phyloP scores from a whole-genome alignment of 768 basidiomycete species.

The Chalciporus pseudorubinellus region DNA sequence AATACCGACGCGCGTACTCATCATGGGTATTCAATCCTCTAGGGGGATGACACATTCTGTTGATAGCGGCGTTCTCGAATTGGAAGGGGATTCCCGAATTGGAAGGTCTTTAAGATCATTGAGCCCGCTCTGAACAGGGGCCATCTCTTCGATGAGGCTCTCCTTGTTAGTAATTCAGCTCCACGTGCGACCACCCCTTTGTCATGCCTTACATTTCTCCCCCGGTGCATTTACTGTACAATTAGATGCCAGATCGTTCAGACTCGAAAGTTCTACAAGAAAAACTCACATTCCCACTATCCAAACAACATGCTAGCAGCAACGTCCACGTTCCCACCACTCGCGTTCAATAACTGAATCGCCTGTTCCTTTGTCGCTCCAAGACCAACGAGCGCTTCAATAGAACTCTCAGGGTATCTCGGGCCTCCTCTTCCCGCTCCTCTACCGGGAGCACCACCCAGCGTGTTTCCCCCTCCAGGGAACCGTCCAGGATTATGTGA shows the following conservation, averaged over 20 bases:
- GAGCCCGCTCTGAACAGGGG: too few relatives aligned
- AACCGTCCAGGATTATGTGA: conserved; percentile 46
- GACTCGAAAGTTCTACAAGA: background rate
- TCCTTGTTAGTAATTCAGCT: too few relatives aligned
- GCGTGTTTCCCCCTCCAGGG: conserved; percentile 66
- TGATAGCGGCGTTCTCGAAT: too few relatives aligned
- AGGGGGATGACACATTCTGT: too few relatives aligned
- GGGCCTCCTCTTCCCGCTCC: conserved; percentile 46
- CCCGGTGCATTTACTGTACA: background rate
- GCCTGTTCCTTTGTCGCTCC: conserved; percentile 80
- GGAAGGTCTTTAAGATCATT: too few relatives aligned
- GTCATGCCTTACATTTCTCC: too few relatives aligned
- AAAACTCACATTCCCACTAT: too few relatives aligned
- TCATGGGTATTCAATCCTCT: too few relatives aligned
- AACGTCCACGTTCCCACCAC: conserved; percentile 83
- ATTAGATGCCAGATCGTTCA: background rate
- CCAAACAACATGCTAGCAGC: conserved; percentile 87
- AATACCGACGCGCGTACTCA: too few relatives aligned
- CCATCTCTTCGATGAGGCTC: too few relatives aligned
- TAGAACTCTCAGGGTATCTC: conserved; percentile 56
- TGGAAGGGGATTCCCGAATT: too few relatives aligned
- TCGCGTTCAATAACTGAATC: conserved; percentile 69
- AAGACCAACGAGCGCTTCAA: conserved; percentile 68
- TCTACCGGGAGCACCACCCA: conserved; percentile 45
- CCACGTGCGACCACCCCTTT: background rate